These are phyloP conservation scores for Dipteronia sinensis DNA, from an alignment of 345 rosid genomes.

Conservation along the genomic window DNA sequence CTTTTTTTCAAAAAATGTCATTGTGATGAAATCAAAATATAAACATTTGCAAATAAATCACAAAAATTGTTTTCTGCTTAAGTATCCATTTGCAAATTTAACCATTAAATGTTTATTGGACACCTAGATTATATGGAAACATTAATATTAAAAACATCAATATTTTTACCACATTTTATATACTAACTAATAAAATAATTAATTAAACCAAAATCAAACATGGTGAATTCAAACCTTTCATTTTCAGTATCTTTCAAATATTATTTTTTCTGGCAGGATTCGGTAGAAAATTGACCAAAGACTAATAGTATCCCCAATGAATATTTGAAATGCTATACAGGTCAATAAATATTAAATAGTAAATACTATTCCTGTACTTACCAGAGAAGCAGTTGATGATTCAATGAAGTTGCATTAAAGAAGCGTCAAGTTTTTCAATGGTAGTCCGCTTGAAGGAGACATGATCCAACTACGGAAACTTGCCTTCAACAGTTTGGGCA, in stretches of 20 bases:
- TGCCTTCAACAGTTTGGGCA: not conserved
- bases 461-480: not conserved
- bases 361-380: not conserved
- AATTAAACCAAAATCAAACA: not conserved
- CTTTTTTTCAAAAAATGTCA: not conserved
- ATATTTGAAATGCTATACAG: not conserved
- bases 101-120: not conserved
- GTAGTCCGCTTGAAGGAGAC: not conserved
- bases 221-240: too few species aligned
- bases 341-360: too few species aligned
- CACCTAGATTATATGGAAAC: not conserved
- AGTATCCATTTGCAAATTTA: too few species aligned
- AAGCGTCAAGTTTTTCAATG: not conserved
- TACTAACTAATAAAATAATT: too few species aligned
- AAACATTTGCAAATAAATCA: not conserved
- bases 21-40: too few species aligned
- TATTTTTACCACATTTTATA: not conserved
- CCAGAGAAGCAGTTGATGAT: not conserved
- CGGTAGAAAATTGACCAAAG: not conserved
- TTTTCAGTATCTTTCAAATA: not conserved
- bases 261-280: not conserved
- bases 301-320: not conserved
- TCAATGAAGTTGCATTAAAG: not conserved
- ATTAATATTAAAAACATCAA: not conserved
- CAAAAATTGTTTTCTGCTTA: too few species aligned